phyloP scores from a whole-genome alignment of 225 moss, liverwort and hornwort species.

The Physcomitrium patens region DNA sequence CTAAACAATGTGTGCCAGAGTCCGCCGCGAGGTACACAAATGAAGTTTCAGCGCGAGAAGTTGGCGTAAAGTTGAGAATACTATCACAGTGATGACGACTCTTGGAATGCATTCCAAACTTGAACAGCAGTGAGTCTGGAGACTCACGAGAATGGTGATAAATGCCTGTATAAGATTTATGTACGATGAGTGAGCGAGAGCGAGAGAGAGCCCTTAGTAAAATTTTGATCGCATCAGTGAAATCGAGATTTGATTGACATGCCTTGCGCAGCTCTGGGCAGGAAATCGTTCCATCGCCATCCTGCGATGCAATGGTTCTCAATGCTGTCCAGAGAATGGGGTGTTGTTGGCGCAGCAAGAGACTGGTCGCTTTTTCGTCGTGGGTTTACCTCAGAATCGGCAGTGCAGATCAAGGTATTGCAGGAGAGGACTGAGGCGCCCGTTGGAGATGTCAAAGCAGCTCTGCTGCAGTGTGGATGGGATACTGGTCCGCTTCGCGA shows the following conservation, averaged over 20 bases:
- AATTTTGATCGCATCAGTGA: no score
- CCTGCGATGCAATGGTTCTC: constrained; percentile 8
- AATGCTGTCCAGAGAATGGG: not conserved
- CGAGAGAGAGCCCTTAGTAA: no score
- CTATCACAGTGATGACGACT: no score
- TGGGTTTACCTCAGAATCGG: constrained; percentile 45
- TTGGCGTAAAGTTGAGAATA: no score
- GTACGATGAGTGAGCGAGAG: no score
- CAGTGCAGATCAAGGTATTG: constrained; percentile 76
- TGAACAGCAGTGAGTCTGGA: no score
- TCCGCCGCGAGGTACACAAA: no score
- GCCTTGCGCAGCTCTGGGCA: constrained; percentile 35
- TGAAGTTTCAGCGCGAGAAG: no score
- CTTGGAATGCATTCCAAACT: no score
- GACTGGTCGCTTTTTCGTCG: constrained; percentile 2
- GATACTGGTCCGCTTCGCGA: constrained; percentile 37
- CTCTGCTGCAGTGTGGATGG: constrained; percentile 81
- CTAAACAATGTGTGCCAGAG: no score
- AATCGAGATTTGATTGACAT: not conserved
- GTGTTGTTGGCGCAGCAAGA: not conserved
- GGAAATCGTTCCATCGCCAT: constrained; percentile 21
- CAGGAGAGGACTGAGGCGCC: constrained; percentile 93
- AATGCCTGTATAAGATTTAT: no score
- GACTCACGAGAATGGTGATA: no score
- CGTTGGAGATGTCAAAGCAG: constrained; percentile 92